These are phyloP conservation scores for Tolypocladium sp. DNA, from an alignment of 2,329 filamentous ascomycete species.

Conservation along the genomic window DNA sequence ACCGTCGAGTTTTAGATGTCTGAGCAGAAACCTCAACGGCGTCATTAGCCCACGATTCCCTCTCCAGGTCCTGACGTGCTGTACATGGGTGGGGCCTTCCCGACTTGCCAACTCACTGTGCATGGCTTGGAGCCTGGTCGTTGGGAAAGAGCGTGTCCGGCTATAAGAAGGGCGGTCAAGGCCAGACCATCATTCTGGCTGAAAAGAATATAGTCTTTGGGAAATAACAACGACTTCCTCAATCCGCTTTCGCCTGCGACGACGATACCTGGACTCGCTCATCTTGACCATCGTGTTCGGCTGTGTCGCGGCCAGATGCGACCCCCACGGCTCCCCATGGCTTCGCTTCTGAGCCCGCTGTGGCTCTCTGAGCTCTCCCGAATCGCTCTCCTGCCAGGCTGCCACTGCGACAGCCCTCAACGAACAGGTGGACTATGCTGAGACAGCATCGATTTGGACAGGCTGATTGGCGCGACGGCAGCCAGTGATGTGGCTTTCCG, in stretches of 20 bases:
- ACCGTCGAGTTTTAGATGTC: no score
- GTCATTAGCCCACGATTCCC: not conserved
- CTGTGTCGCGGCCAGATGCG: not conserved
- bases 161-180: slow-evolving; percentile 5
- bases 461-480: slow-evolving; percentile 7
- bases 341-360: not conserved
- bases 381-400: not conserved
- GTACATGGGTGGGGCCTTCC: slow-evolving; percentile 2
- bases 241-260: not conserved
- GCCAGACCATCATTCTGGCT: not conserved
- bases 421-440: not conserved
- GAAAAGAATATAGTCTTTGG: not conserved
- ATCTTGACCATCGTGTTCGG: not conserved
- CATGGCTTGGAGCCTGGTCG: not conserved
- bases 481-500: slow-evolving; percentile 6
- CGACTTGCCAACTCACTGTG: slow-evolving; percentile 8
- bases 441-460: not conserved
- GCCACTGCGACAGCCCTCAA: not conserved
- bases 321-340: not conserved
- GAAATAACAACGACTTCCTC: not conserved
- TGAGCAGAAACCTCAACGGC: not conserved
- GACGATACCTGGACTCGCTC: not conserved
- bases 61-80: not conserved
- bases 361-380: not conserved
- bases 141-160: slow-evolving; percentile 2